Percentiles rank a stretch among this genome's conserved stretches.
Conservation (phyloP, 192 early-diverging fungal species). For the Piromyces finnis region DNA sequence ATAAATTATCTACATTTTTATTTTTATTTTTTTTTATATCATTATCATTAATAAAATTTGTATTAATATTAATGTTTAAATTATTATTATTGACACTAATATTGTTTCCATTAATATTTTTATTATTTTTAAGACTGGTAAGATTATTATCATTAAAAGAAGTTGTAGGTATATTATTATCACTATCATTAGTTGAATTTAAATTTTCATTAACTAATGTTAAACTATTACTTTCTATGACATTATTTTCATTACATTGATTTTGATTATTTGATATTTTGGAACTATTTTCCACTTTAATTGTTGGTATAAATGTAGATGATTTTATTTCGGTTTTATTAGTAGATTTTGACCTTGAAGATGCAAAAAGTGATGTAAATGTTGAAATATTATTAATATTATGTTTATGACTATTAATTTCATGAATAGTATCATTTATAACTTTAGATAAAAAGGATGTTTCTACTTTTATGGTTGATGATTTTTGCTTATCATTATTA, state of each 20-base stretch:
- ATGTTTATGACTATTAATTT: background rate
- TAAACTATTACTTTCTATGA: no score
- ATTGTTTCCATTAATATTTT: background rate
- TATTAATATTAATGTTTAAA: background rate
- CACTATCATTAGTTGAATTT: no score
- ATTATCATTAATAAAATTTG: background rate
- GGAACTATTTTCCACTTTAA: no score
- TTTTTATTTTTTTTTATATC: background rate
- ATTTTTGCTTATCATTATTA: background rate
- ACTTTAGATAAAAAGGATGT: background rate
- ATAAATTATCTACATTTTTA: no score
- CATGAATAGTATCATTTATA: background rate
- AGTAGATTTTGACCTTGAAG: background rate
- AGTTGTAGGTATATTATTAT: background rate
- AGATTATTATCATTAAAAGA: no score
- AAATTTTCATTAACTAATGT: no score
- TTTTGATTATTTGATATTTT: no score
- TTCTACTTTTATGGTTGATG: background rate
- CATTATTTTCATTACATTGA: no score
- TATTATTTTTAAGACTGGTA: background rate
- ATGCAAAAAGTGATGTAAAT: background rate
- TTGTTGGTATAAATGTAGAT: no score
- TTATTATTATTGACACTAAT: background rate
- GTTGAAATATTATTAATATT: background rate
- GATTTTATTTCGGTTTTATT: background rate